Base-by-base conservation (phyloP, 1,139 yeast genomes). In the Sugiyamaella pinicola region DNA sequence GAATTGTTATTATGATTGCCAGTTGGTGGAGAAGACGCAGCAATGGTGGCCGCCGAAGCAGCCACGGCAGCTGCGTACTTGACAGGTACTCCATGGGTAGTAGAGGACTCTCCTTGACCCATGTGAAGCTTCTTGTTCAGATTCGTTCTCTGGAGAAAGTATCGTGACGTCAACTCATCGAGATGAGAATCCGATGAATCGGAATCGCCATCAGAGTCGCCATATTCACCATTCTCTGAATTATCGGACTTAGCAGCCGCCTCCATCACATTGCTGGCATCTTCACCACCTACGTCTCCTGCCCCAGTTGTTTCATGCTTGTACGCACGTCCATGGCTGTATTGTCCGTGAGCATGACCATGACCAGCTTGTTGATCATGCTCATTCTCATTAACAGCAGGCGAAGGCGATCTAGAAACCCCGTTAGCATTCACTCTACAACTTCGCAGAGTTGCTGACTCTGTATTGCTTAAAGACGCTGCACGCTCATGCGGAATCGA, bases 1-100 rank as follows among this genome's bases (percentile, higher is more conserved):
- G n/a, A 18, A 17, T 31, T 19, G 18, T 31, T n/a, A 24, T 13
- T 31, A 3, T 10, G 12, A 26, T 10, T 29, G 28, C 49, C 44
- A 37, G 22, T 40, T 18, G 31, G 12, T 18, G 48, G 38, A 34
- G 48, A 38, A 12, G 49, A 46, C 3, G 49, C 18, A n/a, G 51
- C 26, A 12, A 40, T 28, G 21, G 49, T 21, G 4, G 51, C 46
- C 2, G 40, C 46, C 2, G 51, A 47, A 7, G 51, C 51, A 2
- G 46, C 51, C 3, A 47, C 45, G 6, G 51, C 51, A 6, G 51
- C 45, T 2, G 51, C 51, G 17, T 47, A 47, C 26, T 47, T 47
- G 7, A 47, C 28, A n/a, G 51, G 51, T n/a, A 47, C 51, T 12
- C 51, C 51, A 47, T 47, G 51, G n/a, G 43, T 29, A n/a, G 35